Base-by-base conservation (phyloP, 2,329 filamentous ascomycete genomes). In the Rhytidhysteron rufulum region DNA sequence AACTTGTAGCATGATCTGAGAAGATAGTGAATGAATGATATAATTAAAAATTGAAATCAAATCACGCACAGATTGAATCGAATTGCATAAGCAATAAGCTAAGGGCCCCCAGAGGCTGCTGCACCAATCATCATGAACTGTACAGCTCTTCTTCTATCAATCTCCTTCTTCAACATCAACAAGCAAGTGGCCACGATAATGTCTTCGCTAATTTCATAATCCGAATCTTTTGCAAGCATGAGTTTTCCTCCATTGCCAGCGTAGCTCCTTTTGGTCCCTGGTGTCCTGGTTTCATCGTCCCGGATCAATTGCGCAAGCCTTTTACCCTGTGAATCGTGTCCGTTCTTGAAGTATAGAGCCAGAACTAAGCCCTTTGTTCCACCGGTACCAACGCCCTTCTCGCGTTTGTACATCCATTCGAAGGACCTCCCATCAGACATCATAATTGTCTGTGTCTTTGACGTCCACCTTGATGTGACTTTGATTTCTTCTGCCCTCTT, bases 131-230 rank as follows among this genome's bases (percentile, higher is more conserved):
- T 17, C 19, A 71, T 69, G 32, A 71, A 60, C 66, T 83, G 77
- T 36, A 74, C 60, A 43, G 68, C 55, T 42, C 77, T 67, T 47
- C 77, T 66, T 31, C 80, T 66, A 57, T 84, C 80, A 36, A 81
- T 65, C 68, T 84, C 82, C 60, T 76, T 79, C 72, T 84, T 83
- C 49, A 84, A 57, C 79, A 85, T 81, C 13, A 74, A 60, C 41
- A 84, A 49, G 42, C 74, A 79, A 13, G 75, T 81, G 31, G 73
- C 71, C 15, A 83, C 69, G 8, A 76, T 67, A 16, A 82, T 45
- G n/a, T 70, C 63, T 51, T 76, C 60, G n/a, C n/a, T n/a, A n/a
- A n/a, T n/a, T n/a, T n/a, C n/a, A n/a, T n/a, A n/a, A 17, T 51
- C 42, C 21, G 40, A 9, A 25, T 63, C 60, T 34, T 52, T 51